phyloP scores from a whole-genome alignment of 1,139 yeast genomes.

The Cylindricascospora bacillispora region DNA sequence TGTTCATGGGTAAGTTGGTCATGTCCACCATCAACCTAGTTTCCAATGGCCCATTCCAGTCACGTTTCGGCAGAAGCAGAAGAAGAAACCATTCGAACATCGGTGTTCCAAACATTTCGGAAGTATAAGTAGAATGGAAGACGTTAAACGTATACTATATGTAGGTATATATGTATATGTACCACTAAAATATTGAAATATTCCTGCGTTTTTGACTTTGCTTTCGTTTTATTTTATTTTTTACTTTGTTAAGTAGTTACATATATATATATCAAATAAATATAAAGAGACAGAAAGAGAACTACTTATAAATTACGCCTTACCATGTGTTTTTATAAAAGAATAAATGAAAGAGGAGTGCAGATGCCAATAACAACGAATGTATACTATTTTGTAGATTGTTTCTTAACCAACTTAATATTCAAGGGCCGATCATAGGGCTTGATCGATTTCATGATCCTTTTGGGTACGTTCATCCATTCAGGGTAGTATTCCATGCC shows the following conservation, averaged over 20 bases:
- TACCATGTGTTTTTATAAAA: too few species aligned
- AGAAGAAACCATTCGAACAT: conserved; percentile 46
- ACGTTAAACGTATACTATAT: too few species aligned
- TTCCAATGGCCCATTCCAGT: conserved; percentile 67
- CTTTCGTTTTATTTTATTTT: too few species aligned
- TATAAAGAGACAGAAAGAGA: too few species aligned
- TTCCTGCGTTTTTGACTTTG: too few species aligned
- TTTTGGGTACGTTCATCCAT: conserved; percentile 20
- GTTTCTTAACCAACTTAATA: conserved; percentile 1
- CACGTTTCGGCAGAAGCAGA: conserved; percentile 25
- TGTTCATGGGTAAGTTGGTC: conserved; percentile 56
- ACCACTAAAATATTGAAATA: too few species aligned
- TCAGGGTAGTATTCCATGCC: conserved; percentile 24
- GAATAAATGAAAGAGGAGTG: too few species aligned
- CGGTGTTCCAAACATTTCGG: conserved; percentile 83
- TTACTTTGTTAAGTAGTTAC: too few species aligned
- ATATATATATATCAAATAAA: too few species aligned
- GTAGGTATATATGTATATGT: too few species aligned
- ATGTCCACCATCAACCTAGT: conserved; percentile 46
- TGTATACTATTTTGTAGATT: background rate
- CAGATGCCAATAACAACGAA: too few species aligned
- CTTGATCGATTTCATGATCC: conserved; percentile 14
- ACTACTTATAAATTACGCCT: too few species aligned
- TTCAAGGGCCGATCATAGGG: conserved; percentile 14
- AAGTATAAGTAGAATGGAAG: conserved; percentile 48